Base-by-base conservation (phyloP, 2,329 filamentous ascomycete genomes). In the Trichophyton equinum region DNA sequence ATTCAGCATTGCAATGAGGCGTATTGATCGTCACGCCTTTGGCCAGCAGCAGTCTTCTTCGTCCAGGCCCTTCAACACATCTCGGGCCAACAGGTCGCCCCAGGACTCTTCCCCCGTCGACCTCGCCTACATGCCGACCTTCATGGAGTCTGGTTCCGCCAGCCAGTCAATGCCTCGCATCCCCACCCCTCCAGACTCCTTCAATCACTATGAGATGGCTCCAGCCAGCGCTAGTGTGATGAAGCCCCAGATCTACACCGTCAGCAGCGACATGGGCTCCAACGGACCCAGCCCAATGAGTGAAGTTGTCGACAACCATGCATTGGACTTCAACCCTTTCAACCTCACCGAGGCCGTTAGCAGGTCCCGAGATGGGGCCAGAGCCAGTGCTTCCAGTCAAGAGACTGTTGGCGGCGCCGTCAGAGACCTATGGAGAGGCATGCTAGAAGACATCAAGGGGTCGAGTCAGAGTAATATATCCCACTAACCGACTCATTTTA, bases 91-190 rank as follows among this genome's bases (percentile, higher is more conserved):
- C 59, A 84, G 84, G 69, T 73, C 80, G 30, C 76, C 81, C 64
- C 77, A 80, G 60, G 83, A 85, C 73, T 74, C 72, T 62, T 84
- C 81, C 46, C 83, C 82, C 47, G 81, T 86, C 62, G 83, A 86
- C 74, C 85, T 85, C 68, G 79, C 79, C 66, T 85, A 80, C 74
- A 75, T 85, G 65, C 83, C 83, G 40, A 75, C 76, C 60, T 75
- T 78, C 65, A 71, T 77, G 36, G 75, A 79, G 57, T 65, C 69
- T 18, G 58, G 67, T 13, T 63, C 69, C 13, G 30, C 27, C 49
- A 68, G 70, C 30, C 68, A 75, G 4, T 66, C 67, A 3, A 68
- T 73, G 40, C 69, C 78, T 9, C 76, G 77, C 57, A 76, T 82
- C 51, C 81, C 81, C 62, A 76, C 82, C 65, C 72, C 82, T 61